Evolutionary conservation across 2,329 filamentous ascomycete genomes (phyloP), one percentile per base, ranked within the genome.

Genomic region (Colletotrichum tofieldiae): DNA sequence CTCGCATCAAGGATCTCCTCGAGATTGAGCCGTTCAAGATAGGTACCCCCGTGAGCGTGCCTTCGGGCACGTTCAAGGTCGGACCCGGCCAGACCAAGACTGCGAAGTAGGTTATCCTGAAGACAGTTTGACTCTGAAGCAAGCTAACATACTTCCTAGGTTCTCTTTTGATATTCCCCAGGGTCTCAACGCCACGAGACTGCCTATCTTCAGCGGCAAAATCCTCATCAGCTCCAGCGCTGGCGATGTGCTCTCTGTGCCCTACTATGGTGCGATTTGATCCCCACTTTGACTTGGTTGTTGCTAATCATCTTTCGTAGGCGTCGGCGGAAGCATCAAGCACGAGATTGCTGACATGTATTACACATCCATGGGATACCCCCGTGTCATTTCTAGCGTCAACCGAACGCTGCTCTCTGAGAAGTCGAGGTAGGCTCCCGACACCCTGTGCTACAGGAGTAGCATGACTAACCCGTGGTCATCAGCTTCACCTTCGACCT

Each of bases 161-260:
- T 73, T 73, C 49, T 45, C 78, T 74, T 84, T 92, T 37, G 61
- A 75, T 49, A 32, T 67, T 1, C 80, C 80, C 0, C 49, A 66
- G 35, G 75, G 78, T 2, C 74, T 82, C 3, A 76, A 81, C 64
- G 52, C 75, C 3, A 72, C 74, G 9, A 78, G 74, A 41, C 65
- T 82, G n/a, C 80, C 80, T 3, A 74, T 81, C 9, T 82, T 80
- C 68, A 78, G 79, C 45, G 81, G 81, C 37, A 81, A 81, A 73
- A 75, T 82, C 26, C 73, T 81, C 39, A 78, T 81, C 70, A 78
- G 76, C 35, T 76, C 77, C 52, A 75, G 76, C 65, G 81, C 81
- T 49, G 78, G 77, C 14, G 79, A 82, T 47, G 74, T 77, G 12
- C 77, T 81, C n/a, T 78, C 77, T 7, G 75, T 81, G 47, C 81